Evolutionary conservation across 1,284 basidiomycete genomes (phyloP).

Genomic region (Pseudozyma pruni): DNA sequence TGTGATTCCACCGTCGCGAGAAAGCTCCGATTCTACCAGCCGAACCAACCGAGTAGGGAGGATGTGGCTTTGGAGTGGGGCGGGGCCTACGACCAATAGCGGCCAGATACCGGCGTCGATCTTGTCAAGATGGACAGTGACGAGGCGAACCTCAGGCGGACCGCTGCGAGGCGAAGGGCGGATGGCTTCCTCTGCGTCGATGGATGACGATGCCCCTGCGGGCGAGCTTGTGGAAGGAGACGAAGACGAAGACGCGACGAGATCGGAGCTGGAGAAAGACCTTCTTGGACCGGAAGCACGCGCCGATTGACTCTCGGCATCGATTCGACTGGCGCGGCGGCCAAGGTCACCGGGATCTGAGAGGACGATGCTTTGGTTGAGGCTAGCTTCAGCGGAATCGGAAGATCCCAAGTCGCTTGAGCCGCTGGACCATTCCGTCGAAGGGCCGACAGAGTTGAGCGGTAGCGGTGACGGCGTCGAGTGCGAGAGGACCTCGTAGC

Average conservation of each 20-base stretch:
- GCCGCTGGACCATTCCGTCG: constrained; percentile 41
- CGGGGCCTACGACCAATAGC: constrained; percentile 43
- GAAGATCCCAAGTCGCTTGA: constrained; percentile 50
- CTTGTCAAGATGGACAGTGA: constrained; percentile 52
- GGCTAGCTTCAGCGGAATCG: constrained; percentile 37
- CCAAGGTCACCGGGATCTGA: constrained; percentile 39
- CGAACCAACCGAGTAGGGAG: constrained; percentile 16
- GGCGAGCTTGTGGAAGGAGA: background rate
- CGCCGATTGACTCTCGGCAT: background rate
- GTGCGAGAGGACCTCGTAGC: constrained; percentile 41
- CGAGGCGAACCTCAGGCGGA: constrained; percentile 42
- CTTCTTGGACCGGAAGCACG: constrained; percentile 10
- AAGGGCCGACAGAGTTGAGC: constrained; percentile 11
- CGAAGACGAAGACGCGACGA: constrained; percentile 5
- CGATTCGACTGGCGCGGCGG: background rate
- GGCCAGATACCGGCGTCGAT: constrained; percentile 53
- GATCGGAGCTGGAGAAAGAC: constrained; percentile 21
- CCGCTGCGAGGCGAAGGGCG: constrained; percentile 5
- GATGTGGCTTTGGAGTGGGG: constrained; percentile 24
- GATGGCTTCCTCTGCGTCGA: background rate
- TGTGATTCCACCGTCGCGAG: constrained; percentile 13
- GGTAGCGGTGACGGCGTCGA: constrained; percentile 18
- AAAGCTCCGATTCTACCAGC: constrained; percentile 22
- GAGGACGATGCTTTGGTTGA: constrained; percentile 38
- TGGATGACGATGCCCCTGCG: background rate